Evolutionary conservation across 176 grass and related monocot genomes (phyloP).

Genomic region (Oryza australiensis): DNA sequence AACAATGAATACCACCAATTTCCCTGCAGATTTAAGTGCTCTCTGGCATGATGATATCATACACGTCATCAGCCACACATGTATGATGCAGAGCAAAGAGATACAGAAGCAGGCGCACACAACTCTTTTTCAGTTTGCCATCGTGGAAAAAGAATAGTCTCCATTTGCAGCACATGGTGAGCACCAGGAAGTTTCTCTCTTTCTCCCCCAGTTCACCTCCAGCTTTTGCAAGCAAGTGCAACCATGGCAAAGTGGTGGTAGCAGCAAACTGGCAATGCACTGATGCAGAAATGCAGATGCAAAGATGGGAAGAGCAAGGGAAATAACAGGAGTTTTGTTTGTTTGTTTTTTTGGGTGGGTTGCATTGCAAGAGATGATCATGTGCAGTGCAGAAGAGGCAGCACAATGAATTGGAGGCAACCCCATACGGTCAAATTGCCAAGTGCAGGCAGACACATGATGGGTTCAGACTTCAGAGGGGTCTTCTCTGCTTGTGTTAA

Average conservation of each 20-base stretch:
- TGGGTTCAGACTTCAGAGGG: neutral
- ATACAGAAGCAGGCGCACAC: neutral
- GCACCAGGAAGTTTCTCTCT: neutral
- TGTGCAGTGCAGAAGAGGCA: neutral
- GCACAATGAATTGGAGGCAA: neutral
- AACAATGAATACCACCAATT: neutral
- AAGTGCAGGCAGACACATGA: constrained; percentile 17
- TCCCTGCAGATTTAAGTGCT: neutral
- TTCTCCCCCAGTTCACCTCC: neutral
- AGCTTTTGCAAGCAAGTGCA: neutral
- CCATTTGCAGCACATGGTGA: constrained; percentile 10
- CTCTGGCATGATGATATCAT: neutral
- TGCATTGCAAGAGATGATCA: neutral
- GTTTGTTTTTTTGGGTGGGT: too few species aligned
- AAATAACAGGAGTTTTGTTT: neutral
- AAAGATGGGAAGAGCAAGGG: neutral
- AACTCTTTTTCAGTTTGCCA: neutral
- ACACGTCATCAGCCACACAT: neutral
- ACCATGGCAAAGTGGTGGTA: neutral
- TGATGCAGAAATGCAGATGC: neutral
- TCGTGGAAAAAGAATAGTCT: neutral
- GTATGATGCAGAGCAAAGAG: neutral
- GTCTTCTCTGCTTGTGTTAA: neutral
- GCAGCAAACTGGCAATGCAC: neutral
- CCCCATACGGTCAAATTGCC: constrained; percentile 2